Evolutionary conservation across 495 filamentous ascomycete species (phyloP).

Genomic region (Stereocaulon alpinum): DNA sequence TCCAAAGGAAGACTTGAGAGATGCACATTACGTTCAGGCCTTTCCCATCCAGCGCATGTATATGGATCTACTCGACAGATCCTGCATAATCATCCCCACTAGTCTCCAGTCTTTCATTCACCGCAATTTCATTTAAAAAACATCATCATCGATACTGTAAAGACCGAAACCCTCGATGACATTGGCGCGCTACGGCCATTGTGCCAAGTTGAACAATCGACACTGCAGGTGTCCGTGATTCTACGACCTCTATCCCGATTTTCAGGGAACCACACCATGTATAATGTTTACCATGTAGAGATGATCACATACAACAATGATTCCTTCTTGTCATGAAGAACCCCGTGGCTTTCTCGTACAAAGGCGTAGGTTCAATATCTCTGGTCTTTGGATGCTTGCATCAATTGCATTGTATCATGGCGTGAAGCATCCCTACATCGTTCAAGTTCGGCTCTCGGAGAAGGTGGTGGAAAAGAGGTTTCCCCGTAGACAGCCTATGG

Average conservation of each 20-base stretch:
- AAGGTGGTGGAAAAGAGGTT: too few relatives aligned
- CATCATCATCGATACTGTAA: neutral
- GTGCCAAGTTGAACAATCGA: neutral
- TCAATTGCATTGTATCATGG: neutral
- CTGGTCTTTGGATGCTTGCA: neutral
- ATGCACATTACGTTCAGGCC: neutral
- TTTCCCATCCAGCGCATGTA: neutral
- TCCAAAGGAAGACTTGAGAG: neutral
- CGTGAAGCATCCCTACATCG: neutral
- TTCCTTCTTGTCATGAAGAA: neutral
- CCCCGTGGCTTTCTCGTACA: neutral
- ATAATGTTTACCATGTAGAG: neutral
- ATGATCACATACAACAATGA: neutral
- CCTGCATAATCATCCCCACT: neutral
- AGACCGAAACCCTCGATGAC: neutral
- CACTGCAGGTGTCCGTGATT: neutral
- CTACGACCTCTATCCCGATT: neutral
- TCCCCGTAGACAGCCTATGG: too few relatives aligned
- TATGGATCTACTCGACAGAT: neutral
- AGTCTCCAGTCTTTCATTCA: neutral
- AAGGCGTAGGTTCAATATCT: neutral
- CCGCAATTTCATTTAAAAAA: neutral
- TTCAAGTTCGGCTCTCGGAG: too few relatives aligned
- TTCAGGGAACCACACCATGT: neutral
- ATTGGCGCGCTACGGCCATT: neutral